phyloP scores from a whole-genome alignment of 371 early-diverging fungal species.

The Phascolomyces articulosus region DNA sequence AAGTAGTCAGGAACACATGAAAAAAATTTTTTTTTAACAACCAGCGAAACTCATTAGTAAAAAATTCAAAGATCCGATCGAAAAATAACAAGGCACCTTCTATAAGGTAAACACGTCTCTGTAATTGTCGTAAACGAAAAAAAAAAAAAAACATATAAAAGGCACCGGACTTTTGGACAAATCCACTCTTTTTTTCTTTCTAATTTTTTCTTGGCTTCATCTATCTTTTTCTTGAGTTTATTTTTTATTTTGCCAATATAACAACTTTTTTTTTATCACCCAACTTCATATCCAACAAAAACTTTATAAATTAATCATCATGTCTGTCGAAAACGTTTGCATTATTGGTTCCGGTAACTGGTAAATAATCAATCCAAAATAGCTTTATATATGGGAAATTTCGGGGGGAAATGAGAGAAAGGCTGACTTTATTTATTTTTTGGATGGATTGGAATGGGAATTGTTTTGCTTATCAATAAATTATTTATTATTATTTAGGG shows the following conservation, averaged over 20 bases:
- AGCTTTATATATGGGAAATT: no score
- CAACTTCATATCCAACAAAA: no score
- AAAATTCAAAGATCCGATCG: not conserved
- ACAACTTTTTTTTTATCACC: no score
- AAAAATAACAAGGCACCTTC: not conserved
- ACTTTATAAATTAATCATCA: not conserved
- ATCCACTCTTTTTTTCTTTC: constrained; percentile 2
- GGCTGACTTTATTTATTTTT: no score
- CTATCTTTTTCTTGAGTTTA: not conserved
- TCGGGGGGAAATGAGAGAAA: no score
- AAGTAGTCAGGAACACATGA: not conserved
- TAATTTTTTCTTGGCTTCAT: no score
- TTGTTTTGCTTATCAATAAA: constrained; percentile 5
- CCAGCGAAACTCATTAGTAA: not conserved
- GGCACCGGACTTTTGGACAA: not conserved
- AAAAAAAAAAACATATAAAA: constrained; percentile 7
- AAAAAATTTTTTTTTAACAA: not conserved
- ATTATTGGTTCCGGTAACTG: constrained; percentile 96
- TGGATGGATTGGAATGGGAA: no score
- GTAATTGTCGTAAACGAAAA: no score
- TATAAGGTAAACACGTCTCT: no score
- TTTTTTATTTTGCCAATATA: not conserved
- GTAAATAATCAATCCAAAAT: constrained; percentile 52
- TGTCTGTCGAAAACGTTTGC: constrained; percentile 71
- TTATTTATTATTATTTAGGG: constrained; percentile 63